Base-by-base conservation (phyloP, 352 stramenopile species). In the Pythium aquatile region DNA sequence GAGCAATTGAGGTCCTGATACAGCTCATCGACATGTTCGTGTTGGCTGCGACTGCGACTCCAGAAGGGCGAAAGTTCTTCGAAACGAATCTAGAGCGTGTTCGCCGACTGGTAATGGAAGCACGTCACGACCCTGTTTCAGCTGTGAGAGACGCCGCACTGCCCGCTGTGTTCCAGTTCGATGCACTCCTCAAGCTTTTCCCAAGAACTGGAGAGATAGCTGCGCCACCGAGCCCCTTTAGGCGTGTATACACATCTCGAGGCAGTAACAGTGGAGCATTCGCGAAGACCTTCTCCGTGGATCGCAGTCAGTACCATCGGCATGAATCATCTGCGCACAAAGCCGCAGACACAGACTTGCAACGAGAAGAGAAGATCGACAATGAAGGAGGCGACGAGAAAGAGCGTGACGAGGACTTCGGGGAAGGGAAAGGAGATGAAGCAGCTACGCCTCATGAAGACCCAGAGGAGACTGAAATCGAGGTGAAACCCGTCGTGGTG, bases 81-180 rank as follows among this genome's bases (percentile, higher is more conserved):
- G 30, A 58, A 10, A 32, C n/a, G 16, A 52, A 70, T 2, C 16
- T 85, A 53, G 78, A 83, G 26, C 72, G 72, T 32, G 60, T 86
- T 26, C 68, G 74, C 35, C 35, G 55, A 17, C 68, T 90, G 13
- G 77, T 88, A 0, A 20, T 81, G 17, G 68, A 77, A 20, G 75
- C 67, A 1, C 77, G 81, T 6, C 81, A 85, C 16, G 78, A 88
- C 60, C 70, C 78, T 4, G 71, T 83, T 1, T 90, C 77, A 8
- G 65, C 73, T 11, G 79, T 90, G 53, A 73, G 81, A 5, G 77
- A 88, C 51, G 81, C 76, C 29, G 75, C 78, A 0, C 74, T 77
- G n/a, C 65, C 65, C 16, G 70, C 77, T 6, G 67, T 56, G 16
- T 65, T 75, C 17, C 61, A 73, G 11, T 84, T 87, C 63, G 72